Base-by-base conservation (phyloP, 2,329 filamentous ascomycete genomes). In the Paecilomyces fulvus region DNA sequence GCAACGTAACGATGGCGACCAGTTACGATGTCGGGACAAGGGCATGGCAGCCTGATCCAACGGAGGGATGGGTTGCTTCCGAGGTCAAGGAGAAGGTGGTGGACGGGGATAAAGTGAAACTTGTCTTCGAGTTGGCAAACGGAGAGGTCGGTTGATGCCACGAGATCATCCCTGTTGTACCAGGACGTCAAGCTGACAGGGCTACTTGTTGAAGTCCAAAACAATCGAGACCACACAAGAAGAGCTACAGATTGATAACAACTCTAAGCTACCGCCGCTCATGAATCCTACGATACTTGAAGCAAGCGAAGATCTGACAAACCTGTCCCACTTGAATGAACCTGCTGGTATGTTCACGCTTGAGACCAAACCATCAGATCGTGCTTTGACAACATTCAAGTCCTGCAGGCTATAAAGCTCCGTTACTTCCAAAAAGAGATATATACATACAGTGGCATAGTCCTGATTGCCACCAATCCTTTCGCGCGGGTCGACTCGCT, bases 201-300 rank as follows among this genome's bases (percentile, higher is more conserved):
- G 43, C 31, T 54, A 48, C 56, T 54, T 48, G 31, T 56, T 14
- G 59, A 69, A 95, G 91, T 85, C 82, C 70, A 94, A 90, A 79
- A 84, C 82, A 10, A 76, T 96, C 69, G 84, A 90, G 73, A 88
- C 94, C 63, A 88, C 89, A 14, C 75, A 85, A 60, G 84, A 86
- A 65, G 90, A 86, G 65, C 79, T 99, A 62, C 83, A 89, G 73
- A 85, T 86, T 68, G 86, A 87, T 71, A 88, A 85, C 69, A 87
- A 92, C 75, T 78, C 86, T 54, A 85, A 85, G 56, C 80, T 99
- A 61, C 94, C 94, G 51, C 94, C 94, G 53, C 76, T 99, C 66
- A 97, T 97, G 91, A 99, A 99, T 74, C 94, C 94, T 63, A 84
- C 92, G 54, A 95, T 97, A 85, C 88, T 99, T 64, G 94, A 99